Evolutionary conservation across 2,329 filamentous ascomycete genomes (phyloP).

Genomic region (Beauveria rudraprayagi): DNA sequence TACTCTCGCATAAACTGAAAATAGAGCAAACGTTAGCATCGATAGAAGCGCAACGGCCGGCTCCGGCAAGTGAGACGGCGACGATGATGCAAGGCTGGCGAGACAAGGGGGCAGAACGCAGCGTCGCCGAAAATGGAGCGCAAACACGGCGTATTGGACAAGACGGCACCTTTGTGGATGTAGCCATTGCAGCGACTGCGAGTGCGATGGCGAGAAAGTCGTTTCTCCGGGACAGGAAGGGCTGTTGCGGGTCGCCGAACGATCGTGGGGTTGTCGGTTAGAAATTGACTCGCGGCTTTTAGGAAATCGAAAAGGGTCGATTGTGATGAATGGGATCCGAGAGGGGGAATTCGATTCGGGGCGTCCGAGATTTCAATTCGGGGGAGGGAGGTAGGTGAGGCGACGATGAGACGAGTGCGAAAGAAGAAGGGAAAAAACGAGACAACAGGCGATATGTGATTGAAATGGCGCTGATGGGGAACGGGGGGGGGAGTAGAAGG

Average conservation of each 20-base stretch:
- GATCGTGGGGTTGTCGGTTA: conserved; percentile 3
- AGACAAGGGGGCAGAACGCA: no score
- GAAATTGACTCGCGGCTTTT: conserved; percentile 7
- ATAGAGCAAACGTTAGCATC: conserved; percentile 3
- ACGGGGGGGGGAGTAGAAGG: neutral
- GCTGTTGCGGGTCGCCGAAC: conserved; percentile 8
- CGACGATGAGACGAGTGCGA: neutral
- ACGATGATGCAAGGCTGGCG: no score
- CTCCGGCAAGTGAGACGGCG: no score
- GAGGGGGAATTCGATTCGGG: neutral
- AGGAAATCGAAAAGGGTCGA: neutral
- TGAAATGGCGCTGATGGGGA: conserved; percentile 2
- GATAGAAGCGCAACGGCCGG: neutral
- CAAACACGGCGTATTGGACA: neutral
- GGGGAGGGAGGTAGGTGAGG: neutral
- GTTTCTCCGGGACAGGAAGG: neutral
- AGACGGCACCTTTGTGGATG: conserved; percentile 11
- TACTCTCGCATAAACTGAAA: conserved; percentile 78
- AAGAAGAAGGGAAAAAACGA: neutral
- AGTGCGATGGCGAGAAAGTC: neutral
- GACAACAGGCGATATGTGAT: conserved; percentile 4
- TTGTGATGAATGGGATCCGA: neutral
- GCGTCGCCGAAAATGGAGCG: neutral
- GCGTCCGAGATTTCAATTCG: neutral
- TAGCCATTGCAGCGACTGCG: conserved; percentile 11